A percentile compares a stretch with the other conserved stretches of the same genome.
phyloP scores from a whole-genome alignment of 371 early-diverging fungal genomes.

The Cokeromyces recurvatus region DNA sequence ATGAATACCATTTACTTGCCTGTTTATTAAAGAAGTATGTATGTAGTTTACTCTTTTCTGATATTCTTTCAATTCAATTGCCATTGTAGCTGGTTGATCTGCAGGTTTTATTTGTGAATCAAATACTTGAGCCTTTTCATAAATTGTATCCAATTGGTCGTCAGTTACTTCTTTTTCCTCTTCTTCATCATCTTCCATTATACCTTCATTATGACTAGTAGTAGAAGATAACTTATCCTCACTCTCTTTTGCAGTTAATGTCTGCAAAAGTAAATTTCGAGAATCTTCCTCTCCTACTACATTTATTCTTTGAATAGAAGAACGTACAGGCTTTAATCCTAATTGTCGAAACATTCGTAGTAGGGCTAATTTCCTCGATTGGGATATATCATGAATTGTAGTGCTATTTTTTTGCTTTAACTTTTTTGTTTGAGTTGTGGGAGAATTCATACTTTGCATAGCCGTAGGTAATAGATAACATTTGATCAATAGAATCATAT shows the following conservation, averaged over 20 bases:
- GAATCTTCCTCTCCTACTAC: slow-evolving; percentile 16
- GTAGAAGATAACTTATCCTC: not conserved
- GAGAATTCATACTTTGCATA: slow-evolving; percentile 7
- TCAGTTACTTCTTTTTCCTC: slow-evolving; percentile 49
- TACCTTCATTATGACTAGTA: not conserved
- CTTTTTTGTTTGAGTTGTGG: slow-evolving; percentile 1
- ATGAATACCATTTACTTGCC: no score
- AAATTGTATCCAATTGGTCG: slow-evolving; percentile 56
- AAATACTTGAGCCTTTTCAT: slow-evolving; percentile 55
- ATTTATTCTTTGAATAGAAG: slow-evolving; percentile 28
- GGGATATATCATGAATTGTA: slow-evolving; percentile 21
- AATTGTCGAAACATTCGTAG: slow-evolving; percentile 36
- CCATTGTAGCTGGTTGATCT: slow-evolving; percentile 49
- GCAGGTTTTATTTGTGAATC: slow-evolving; percentile 47
- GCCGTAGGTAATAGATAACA: slow-evolving; percentile 38
- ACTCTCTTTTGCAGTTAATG: slow-evolving; percentile 10
- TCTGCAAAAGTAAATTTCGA: slow-evolving; percentile 24
- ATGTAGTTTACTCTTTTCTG: slow-evolving; percentile 45
- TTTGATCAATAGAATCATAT: slow-evolving; percentile 42
- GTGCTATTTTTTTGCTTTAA: slow-evolving; percentile 17
- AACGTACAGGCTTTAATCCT: slow-evolving; percentile 33
- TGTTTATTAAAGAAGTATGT: not conserved
- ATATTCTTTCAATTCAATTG: slow-evolving; percentile 54
- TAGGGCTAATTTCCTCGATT: slow-evolving; percentile 39
- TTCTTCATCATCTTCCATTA: slow-evolving; percentile 18